Base-by-base conservation (phyloP, 345 rosid genomes). In the Citrus unshiu region DNA sequence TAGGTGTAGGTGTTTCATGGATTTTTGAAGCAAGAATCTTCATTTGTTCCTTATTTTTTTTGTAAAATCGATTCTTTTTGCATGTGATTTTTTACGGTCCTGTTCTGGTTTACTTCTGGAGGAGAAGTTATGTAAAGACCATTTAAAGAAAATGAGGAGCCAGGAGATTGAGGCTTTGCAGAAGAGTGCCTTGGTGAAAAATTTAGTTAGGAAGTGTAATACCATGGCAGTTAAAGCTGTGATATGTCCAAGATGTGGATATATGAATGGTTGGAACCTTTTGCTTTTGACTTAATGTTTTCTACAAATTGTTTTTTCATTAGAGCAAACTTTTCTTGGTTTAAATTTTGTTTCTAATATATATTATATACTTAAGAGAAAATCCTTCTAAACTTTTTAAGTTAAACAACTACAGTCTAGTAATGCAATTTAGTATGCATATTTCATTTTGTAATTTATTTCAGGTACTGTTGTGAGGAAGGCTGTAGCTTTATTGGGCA, bases 401-500 rank as follows among this genome's bases (percentile, higher is more conserved):
- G 46, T 40, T 40, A 40, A 40, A 40, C 46, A 40, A 40, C 46
- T 40, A 13, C 46, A 9, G 7, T 73, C 67, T 71, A 13, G 3
- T 81, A 49, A 39, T 39, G 43, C 9, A 7, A 39, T 39, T 39
- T 39, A 39, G 9, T 39, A 51, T 80, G 68, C 81, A 75, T 34
- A 27, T 29, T 60, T 72, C 80, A 49, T 61, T 62, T 5, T 79
- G 39, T 70, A 56, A 63, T 79, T 76, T 19, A 40, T 84, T 88
- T 66, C 92, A 94, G 98, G 97, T 77, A 89, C 46, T 40, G 46
- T 87, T 86, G 94, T 94, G 46, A 94, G 89, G 85, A 93, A 93
- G 86, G 84, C 75, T 79, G 78, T 77, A 8, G 83, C 84, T 56
- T 82, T 81, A 70, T 78, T 90, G 71, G 89, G 89, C 81, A 89